A percentile compares a stretch with the other conserved stretches of the same genome.
These are phyloP conservation scores for Colletotrichum endophyticum DNA, from an alignment of 2,329 filamentous ascomycete genomes.

Conservation along the genomic window DNA sequence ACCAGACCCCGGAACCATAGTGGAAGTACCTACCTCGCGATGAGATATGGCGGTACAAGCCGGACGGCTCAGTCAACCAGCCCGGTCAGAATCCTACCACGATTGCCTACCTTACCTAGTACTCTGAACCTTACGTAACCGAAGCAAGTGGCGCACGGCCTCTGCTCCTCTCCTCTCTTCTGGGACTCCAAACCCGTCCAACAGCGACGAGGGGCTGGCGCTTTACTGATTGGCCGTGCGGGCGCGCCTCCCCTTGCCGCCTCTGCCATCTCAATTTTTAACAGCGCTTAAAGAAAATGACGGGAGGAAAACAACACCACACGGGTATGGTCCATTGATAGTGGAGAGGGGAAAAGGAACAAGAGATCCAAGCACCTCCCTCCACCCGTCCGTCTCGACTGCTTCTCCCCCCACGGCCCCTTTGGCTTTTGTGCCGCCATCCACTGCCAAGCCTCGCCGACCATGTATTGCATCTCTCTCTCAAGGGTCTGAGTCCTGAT, in stretches of 20 bases:
- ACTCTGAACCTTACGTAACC: neutral
- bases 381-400: neutral
- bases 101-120: neutral
- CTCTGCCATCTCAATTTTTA: constrained; percentile 13
- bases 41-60: neutral
- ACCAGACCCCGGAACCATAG: neutral
- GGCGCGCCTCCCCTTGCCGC: constrained; percentile 1
- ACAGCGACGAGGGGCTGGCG: neutral
- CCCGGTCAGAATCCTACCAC: neutral
- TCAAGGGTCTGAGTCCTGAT: neutral
- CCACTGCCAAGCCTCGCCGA: neutral
- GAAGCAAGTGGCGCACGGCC: constrained; percentile 2
- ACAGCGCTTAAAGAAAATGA: constrained; percentile 2
- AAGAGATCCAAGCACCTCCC: neutral
- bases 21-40: neutral
- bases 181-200: neutral
- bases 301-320: neutral
- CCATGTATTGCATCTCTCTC: neutral
- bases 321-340: neutral
- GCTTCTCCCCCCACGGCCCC: neutral
- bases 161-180: neutral
- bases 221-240: constrained; percentile 6
- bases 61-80: neutral
- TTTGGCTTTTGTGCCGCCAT: neutral
- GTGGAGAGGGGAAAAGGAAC: neutral